Evolutionary conservation across 805 yeast genomes (phyloP).

Genomic region (Yarrowia sp.): DNA sequence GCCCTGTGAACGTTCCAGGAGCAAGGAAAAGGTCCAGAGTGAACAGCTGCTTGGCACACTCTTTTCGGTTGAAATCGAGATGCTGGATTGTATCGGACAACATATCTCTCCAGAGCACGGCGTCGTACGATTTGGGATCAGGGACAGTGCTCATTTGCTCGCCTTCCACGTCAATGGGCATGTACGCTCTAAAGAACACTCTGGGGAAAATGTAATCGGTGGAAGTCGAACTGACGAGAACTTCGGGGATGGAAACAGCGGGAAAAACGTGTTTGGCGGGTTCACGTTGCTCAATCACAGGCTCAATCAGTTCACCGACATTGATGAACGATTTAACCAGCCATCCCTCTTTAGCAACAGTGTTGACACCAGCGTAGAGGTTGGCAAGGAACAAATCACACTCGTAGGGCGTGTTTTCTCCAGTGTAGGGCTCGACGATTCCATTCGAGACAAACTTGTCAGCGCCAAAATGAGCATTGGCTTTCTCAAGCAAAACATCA

Average conservation of each 20-base stretch:
- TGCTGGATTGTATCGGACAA: constrained; percentile 71
- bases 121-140: constrained; percentile 48
- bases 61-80: constrained; percentile 84
- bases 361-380: neutral
- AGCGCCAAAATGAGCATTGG: neutral
- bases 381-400: constrained; percentile 1
- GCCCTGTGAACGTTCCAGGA: constrained; percentile 59
- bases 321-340: constrained; percentile 32
- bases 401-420: constrained; percentile 5
- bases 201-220: constrained; percentile 56
- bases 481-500: neutral
- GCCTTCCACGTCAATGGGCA: constrained; percentile 39
- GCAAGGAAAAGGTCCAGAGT: constrained; percentile 71
- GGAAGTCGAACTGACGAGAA: neutral
- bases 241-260: constrained; percentile 37
- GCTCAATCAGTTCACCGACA: constrained; percentile 27
- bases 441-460: neutral
- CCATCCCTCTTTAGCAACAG: constrained; percentile 32
- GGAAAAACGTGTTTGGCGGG: constrained; percentile 38
- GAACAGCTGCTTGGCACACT: constrained; percentile 79
- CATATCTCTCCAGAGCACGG: constrained; percentile 70
- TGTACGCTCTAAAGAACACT: constrained; percentile 58
- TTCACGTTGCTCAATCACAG: neutral
- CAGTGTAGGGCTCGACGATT: constrained; percentile 23
- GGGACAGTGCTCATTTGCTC: constrained; percentile 69